Base-by-base conservation (phyloP, 441 rosid species). In the Cnidoscolus chayamansa region DNA sequence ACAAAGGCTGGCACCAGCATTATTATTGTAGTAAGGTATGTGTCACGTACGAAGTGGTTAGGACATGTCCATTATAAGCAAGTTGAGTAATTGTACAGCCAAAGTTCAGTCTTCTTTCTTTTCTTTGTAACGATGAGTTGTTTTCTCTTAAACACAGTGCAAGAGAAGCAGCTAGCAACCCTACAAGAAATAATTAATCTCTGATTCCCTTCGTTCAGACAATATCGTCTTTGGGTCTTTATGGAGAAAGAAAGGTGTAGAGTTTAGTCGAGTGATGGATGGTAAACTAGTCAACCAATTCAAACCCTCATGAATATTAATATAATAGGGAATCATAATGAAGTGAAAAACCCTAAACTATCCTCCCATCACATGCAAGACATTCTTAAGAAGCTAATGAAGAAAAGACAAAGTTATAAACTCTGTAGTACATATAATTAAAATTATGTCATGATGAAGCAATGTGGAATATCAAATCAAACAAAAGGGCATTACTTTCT, bases 11-110 rank as follows among this genome's bases (percentile, higher is more conserved):
- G 55, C 65, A 67, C 3, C 53, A 55, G 11, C 45, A 64, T 65
- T 50, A 64, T 65, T 50, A 35, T 40, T 25, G 68, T 50, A 48
- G 47, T 30, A 54, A 67, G 76, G 61, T 45, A 80, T 73, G 79
- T 71, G 86, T 80, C 79, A 65, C 30, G 58, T 58, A 65, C 49
- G 8, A 68, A 78, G 79, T 76, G 79, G 79, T 71, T 63, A 61
- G 65, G 66, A 73, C 65, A 40, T 40, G 20, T 15, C 3, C 40
- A 35, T 35, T 35, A 35, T 35, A 35, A 2, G 5, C 5, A 35
- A 35, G 40, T 15, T 51, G 55, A 12, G 16, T 51, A 12, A 16
- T 2, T 56, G 12, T 8, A 55, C 7, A 17, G 19, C 56, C 19
- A 17, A 55, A 55, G 30, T 55, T 40, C 10, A 25, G 25, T 25